These are phyloP conservation scores for Suillus variegatus DNA, from an alignment of 768 basidiomycete species.

Conservation along the genomic window DNA sequence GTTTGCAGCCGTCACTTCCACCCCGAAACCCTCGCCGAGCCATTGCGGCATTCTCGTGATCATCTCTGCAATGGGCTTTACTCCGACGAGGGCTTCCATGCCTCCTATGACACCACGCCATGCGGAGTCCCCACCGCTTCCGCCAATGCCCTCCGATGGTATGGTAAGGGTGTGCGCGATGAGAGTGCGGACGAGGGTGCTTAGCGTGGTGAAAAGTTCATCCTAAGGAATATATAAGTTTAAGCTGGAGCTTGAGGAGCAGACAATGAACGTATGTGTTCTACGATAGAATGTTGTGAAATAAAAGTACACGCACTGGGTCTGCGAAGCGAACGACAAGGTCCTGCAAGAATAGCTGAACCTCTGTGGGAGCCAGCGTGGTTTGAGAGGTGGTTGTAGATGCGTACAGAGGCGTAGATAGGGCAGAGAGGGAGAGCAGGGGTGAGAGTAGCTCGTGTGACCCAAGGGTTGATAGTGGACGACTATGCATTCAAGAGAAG, in stretches of 20 bases:
- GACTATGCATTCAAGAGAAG: background rate
- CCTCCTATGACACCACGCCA: constrained; percentile 90
- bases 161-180: constrained; percentile 67
- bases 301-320: background rate
- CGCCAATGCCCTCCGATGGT: constrained; percentile 67
- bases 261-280: background rate
- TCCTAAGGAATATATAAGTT: constrained; percentile 34
- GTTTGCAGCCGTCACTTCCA: constrained; percentile 52
- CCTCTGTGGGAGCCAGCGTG: constrained; percentile 63
- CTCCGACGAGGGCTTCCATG: constrained; percentile 73
- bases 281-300: background rate
- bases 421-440: constrained; percentile 72
- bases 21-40: constrained; percentile 70
- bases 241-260: background rate
- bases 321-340: constrained; percentile 74
- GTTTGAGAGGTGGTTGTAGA: constrained; percentile 46
- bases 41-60: constrained; percentile 75
- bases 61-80: constrained; percentile 84
- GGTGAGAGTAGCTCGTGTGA: constrained; percentile 78
- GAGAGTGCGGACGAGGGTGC: constrained; percentile 63
- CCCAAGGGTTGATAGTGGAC: constrained; percentile 46
- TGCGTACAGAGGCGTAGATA: constrained; percentile 65
- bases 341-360: constrained; percentile 83
- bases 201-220: constrained; percentile 79
- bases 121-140: constrained; percentile 59